Evolutionary conservation across 441 rosid genomes (phyloP), one percentile per base, ranked within the genome.

Genomic region (Francoa sonchifolia): DNA sequence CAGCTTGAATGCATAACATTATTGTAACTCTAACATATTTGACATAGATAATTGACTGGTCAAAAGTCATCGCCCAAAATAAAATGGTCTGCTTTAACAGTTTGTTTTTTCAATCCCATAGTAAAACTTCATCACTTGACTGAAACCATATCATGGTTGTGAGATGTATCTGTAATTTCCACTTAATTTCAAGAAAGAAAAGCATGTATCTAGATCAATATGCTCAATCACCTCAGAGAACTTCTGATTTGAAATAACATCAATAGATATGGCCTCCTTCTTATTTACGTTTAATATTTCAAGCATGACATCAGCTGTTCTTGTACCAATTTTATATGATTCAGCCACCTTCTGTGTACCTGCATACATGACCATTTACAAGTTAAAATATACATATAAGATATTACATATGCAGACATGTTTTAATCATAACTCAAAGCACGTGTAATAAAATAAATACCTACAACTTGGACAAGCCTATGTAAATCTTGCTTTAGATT

Each of bases 391-490:
- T 36, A 3, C 19, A 3, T 6, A 1, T 18, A 18, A 36, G 40
- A 23, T 19, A 18, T 36, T 17, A 17, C n/a, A 8, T 21, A 21
- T 9, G 38, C 1, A 3, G 8, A 34, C 19, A 36, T 18, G 40
- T 19, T 36, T 11, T 8, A 18, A 19, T n/a, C n/a, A 18, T 36
- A 17, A 36, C 40, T 17, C 17, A 2, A 34, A 49, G 45, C 13
- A 34, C 34, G 25, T 46, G 56, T 37, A 35, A 60, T 21, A 55
- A 47, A 59, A 36, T 57, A 54, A 48, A 44, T 87, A 92, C 99
- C 99, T 61, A 76, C 50, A 39, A 92, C 92, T 79, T 69, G 92
- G 47, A 84, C 97, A 57, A 92, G 99, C 72, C 96, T 72, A 62
- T 79, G 44, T 55, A 62, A 56, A 49, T 81, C 96, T 63, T 74